Base-by-base conservation (phyloP, 2,329 filamentous ascomycete species). In the Daldinia sp. region DNA sequence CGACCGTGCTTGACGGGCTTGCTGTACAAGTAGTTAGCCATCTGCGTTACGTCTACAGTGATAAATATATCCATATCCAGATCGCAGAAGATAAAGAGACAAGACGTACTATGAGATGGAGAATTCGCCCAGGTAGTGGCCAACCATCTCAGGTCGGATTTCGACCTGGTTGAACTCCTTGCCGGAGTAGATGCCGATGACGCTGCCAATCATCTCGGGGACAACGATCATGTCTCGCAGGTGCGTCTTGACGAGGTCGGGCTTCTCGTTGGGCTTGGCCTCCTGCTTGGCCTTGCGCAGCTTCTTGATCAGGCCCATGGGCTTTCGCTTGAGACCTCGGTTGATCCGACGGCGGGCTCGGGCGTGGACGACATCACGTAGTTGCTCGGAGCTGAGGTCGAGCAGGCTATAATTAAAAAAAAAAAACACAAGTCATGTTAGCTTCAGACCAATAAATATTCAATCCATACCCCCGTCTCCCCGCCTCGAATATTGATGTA, bases 151-250 rank as follows among this genome's bases (percentile, higher is more conserved):
- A 79, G 96, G 96, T 92, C 98, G 98, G 88, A 99, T 96, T 87
- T 99, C 96, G 80, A 99, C 94, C 90, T 98, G 95, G 92, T 99
- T 99, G 93, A 99, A 99, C 87, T 98, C 94, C 92, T 99, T 99
- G 83, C 96, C 96, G 77, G 93, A 97, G 93, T 99, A 99, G 89
- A 99, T 96, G 83, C 94, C 96, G 81, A 99, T 92, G 81, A 99
- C 95, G 85, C 89, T 93, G 81, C 96, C 96, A 83, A 99, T 99
- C 96, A 99, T 98, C 90, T 99, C 96, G 80, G 96, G 96, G 79
- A 99, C 96, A 82, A 99, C 91, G 84, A 99, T 98, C 96, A 99
- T 99, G 89, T 99, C 92, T 86, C 95, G 94, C 81, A 99, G 92
- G 85, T 99, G 95, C 73, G 95, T 99, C 92, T 98, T 98, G 89